Evolutionary conservation across 1,284 basidiomycete species (phyloP).

Genomic region (Sanghuangporus weigelae): DNA sequence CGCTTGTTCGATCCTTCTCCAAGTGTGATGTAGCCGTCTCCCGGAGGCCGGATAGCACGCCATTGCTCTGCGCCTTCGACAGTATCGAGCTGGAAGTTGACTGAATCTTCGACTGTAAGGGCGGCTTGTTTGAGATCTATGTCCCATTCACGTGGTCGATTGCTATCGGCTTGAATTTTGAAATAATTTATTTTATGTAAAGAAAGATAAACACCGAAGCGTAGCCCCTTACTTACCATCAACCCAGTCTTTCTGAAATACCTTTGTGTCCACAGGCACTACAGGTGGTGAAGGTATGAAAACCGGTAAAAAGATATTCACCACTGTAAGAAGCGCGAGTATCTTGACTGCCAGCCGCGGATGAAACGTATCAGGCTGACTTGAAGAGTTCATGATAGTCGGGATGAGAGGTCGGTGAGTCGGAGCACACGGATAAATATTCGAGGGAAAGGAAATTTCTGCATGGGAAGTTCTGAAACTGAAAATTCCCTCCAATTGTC

Average conservation of each 20-base stretch:
- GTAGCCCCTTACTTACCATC: not conserved
- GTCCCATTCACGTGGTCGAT: not conserved
- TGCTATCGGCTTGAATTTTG: not conserved
- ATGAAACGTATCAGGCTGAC: not conserved
- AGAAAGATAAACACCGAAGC: not conserved
- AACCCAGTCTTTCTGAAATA: not conserved
- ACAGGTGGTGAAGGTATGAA: constrained; percentile 4
- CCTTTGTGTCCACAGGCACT: not conserved
- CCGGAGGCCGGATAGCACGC: constrained; percentile 10
- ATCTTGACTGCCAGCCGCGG: not conserved
- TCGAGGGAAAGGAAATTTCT: not conserved
- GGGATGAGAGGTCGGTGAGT: not conserved
- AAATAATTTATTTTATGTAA: not conserved
- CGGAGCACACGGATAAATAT: not conserved
- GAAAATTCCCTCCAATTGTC: not conserved
- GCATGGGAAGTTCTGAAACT: not conserved
- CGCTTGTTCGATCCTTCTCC: not conserved
- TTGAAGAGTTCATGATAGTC: not conserved
- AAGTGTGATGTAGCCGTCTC: constrained; percentile 13
- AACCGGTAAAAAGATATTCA: constrained; percentile 11
- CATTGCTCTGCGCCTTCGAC: constrained; percentile 15
- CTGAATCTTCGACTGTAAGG: constrained; percentile 17
- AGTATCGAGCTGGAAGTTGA: constrained; percentile 17
- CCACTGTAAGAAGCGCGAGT: constrained; percentile 5
- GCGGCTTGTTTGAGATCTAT: constrained; percentile 8